Conservation (phyloP, 2,329 filamentous ascomycete genomes). For the Hypoxylon sp. region DNA sequence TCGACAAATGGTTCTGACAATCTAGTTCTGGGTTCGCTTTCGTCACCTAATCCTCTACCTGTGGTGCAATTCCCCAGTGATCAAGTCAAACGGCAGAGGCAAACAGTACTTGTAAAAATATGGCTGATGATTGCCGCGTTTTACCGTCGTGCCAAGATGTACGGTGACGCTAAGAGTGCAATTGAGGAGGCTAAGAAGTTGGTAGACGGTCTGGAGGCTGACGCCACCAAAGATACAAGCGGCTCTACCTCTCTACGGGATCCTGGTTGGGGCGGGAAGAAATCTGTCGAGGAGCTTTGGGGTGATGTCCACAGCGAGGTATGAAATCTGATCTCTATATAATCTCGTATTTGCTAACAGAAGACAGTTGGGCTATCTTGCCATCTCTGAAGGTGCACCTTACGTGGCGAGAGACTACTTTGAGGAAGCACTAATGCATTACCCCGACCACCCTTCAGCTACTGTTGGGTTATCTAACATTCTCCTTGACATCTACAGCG, state of each 20-base stretch:
- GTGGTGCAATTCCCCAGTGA: constrained; percentile 69
- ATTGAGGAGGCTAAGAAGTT: constrained; percentile 86
- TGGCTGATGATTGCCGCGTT: constrained; percentile 93
- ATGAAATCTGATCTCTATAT: constrained; percentile 55
- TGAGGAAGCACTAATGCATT: constrained; percentile 85
- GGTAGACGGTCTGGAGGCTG: constrained; percentile 77
- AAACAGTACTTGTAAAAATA: constrained; percentile 76
- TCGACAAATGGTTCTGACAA: constrained; percentile 60
- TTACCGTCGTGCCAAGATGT: constrained; percentile 85
- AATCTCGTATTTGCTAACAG: constrained; percentile 51
- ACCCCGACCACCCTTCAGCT: constrained; percentile 82
- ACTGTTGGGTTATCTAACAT: constrained; percentile 88
- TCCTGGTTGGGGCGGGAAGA: constrained; percentile 82
- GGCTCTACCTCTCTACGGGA: constrained; percentile 74
- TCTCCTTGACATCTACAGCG: constrained; percentile 85
- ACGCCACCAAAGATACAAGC: constrained; percentile 73
- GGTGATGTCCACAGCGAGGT: constrained; percentile 88
- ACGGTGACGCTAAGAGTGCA: constrained; percentile 84
- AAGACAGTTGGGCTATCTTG: constrained; percentile 75
- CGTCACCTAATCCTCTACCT: constrained; percentile 65
- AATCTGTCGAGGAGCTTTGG: constrained; percentile 87
- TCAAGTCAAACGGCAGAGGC: constrained; percentile 65
- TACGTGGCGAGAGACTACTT: constrained; percentile 82
- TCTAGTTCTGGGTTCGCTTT: constrained; percentile 59
- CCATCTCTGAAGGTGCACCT: constrained; percentile 71